A percentile compares a stretch with the other conserved stretches of the same genome.
Conservation (phyloP, 345 rosid species). For the Dipteronia sinensis region DNA sequence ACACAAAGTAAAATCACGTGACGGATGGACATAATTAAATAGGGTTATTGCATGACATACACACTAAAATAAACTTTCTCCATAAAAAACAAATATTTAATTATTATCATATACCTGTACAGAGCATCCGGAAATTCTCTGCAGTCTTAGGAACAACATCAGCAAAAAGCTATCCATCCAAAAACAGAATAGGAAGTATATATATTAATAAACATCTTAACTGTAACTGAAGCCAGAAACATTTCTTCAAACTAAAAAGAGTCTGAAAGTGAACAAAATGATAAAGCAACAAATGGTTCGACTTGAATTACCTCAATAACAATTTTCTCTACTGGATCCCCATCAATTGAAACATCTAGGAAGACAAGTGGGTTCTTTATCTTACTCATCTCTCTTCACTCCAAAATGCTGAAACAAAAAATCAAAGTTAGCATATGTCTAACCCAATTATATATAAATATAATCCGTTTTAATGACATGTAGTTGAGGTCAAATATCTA, state of each 20-base stretch:
- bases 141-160: constrained; percentile 91
- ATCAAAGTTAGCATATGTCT: neutral
- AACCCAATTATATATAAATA: neutral
- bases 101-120: constrained; percentile 61
- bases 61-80: neutral
- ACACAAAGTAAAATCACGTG: neutral
- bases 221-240: neutral
- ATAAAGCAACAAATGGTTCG: neutral
- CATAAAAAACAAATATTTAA: constrained; percentile 1
- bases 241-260: neutral
- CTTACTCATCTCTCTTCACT: constrained; percentile 58
- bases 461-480: neutral
- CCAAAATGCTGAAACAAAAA: constrained; percentile 18
- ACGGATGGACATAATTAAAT: neutral
- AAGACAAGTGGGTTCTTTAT: constrained; percentile 78
- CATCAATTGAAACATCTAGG: constrained; percentile 73
- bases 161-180: constrained; percentile 74
- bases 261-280: neutral
- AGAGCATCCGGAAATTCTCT: constrained; percentile 93
- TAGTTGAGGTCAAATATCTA: neutral
- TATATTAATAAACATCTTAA: neutral
- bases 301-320: constrained; percentile 69
- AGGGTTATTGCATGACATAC: neutral
- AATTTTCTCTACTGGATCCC: constrained; percentile 67
- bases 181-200: constrained; percentile 12